Conservation (phyloP, 1,284 basidiomycete species). For the Cutaneotrichosporon sp. region DNA sequence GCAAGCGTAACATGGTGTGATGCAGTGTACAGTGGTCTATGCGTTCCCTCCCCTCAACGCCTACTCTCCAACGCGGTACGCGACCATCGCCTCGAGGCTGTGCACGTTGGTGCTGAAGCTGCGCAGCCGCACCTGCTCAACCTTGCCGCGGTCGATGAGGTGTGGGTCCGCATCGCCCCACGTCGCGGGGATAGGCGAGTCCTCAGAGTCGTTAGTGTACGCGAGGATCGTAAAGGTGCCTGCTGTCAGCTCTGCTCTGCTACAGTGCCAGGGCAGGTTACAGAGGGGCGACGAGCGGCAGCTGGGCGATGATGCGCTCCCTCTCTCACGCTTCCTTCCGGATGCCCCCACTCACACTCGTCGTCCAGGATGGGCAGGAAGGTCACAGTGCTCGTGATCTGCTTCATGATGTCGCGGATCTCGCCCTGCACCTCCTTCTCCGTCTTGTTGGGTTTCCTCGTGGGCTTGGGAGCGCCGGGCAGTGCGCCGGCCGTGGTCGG, state of each 20-base stretch:
- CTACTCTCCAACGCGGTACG: conserved; percentile 50
- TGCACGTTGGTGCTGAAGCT: conserved; percentile 90
- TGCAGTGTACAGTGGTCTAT: conserved; percentile 4
- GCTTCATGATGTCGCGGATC: conserved; percentile 96
- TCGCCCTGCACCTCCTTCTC: conserved; percentile 96
- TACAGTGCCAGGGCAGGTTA: neutral
- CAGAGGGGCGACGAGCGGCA: neutral
- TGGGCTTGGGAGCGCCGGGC: conserved; percentile 19
- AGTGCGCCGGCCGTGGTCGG: conserved; percentile 16
- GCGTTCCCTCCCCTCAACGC: neutral
- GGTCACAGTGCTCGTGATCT: conserved; percentile 94
- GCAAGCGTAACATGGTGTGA: neutral
- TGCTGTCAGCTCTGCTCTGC: conserved; percentile 24
- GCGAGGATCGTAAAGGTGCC: conserved; percentile 85
- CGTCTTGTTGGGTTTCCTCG: conserved; percentile 51
- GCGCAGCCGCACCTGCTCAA: conserved; percentile 90
- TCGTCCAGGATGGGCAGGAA: conserved; percentile 95
- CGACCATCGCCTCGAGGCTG: conserved; percentile 68
- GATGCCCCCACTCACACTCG: conserved; percentile 69
- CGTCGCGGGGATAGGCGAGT: conserved; percentile 67
- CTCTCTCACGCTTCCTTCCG: neutral
- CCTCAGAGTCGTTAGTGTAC: conserved; percentile 74
- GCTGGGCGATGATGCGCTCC: conserved; percentile 40
- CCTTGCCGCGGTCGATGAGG: conserved; percentile 91
- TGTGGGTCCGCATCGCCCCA: conserved; percentile 96